These are phyloP conservation scores for Ceriops tagal DNA, from an alignment of 345 rosid species.

Conservation along the genomic window DNA sequence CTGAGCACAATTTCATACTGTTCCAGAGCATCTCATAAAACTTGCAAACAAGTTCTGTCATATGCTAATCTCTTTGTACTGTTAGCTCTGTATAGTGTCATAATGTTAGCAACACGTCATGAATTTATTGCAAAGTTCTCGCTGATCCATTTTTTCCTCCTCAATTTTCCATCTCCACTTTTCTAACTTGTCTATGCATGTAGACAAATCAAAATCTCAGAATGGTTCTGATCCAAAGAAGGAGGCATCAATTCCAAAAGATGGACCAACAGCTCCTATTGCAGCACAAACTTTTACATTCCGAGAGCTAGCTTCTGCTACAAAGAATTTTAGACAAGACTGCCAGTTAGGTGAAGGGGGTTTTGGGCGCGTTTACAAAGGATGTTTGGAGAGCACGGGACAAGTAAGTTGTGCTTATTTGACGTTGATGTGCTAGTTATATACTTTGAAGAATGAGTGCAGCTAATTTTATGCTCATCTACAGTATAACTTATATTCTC, in stretches of 20 bases:
- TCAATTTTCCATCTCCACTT: too few relatives aligned
- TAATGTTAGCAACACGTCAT: background rate
- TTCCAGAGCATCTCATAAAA: too few relatives aligned
- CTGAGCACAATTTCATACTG: too few relatives aligned
- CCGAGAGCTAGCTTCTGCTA: conserved; percentile 82
- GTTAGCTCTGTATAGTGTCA: background rate
- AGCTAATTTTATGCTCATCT: too few relatives aligned
- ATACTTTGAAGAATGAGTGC: too few relatives aligned
- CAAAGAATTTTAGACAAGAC: conserved; percentile 77
- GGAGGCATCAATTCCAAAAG: conserved; percentile 65
- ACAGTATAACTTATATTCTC: too few relatives aligned
- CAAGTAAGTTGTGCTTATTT: conserved; percentile 46
- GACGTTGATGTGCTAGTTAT: background rate
- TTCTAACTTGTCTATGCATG: conserved; percentile 7
- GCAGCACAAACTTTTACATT: conserved; percentile 95
- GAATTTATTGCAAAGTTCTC: background rate
- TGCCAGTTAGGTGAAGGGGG: conserved; percentile 94
- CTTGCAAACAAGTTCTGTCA: too few relatives aligned
- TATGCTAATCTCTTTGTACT: too few relatives aligned
- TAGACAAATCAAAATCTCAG: conserved; percentile 77
- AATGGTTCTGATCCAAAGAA: conserved; percentile 63
- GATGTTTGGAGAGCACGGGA: conserved; percentile 83
- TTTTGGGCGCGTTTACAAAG: conserved; percentile 92
- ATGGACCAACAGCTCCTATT: conserved; percentile 63
- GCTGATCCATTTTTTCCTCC: too few relatives aligned